Evolutionary conservation across 1,284 basidiomycete species (phyloP), one percentile per base, ranked within the genome.

Genomic region (Trametes hirsuta): DNA sequence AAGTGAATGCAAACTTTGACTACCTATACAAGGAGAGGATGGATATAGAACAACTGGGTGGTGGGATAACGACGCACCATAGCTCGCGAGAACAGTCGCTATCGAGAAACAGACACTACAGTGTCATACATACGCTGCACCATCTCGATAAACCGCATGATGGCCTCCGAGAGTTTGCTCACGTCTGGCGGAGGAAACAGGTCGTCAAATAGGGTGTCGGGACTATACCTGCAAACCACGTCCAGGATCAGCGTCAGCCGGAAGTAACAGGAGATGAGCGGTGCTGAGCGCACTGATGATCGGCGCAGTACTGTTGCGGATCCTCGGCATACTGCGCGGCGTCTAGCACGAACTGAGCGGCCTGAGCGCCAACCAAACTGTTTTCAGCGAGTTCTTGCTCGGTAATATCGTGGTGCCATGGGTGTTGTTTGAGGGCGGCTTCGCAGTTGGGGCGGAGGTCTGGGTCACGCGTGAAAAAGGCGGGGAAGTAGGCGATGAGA

Each of bases 401-500:
- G 1, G 63, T 47, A 42, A 63, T 22, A 11, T 40, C 61, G 51
- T 66, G 49, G 46, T 66, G 58, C 62, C 60, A 66, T 2, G 60
- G 55, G 25, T 42, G 47, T 12, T 15, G 35, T 2, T 9, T 25
- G 12, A 47, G 44, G 1, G 64, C 58, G 12, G 40, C 22, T 8
- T 18, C 5, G 40, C 55, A 53, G 6, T 21, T 5, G 24, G 55
- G 49, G 25, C 40, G 48, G 22, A 39, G 21, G 25, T 57, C 62
- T 12, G 53, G 39, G 25, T 63, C 56, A 42, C 49, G 49, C 18
- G 47, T 8, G 18, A 58, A 55, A 41, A 66, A 61, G 53, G 55
- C 51, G 21, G 66, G 66, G 51, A 68, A 68, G 50, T 68, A 68
- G 36, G 47, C 54, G 45, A 63, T 50, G 42, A 65, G 50, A 51